Evolutionary conservation across 306 rosid genomes (phyloP), one percentile per base, ranked within the genome.

Genomic region (Glycine soja): DNA sequence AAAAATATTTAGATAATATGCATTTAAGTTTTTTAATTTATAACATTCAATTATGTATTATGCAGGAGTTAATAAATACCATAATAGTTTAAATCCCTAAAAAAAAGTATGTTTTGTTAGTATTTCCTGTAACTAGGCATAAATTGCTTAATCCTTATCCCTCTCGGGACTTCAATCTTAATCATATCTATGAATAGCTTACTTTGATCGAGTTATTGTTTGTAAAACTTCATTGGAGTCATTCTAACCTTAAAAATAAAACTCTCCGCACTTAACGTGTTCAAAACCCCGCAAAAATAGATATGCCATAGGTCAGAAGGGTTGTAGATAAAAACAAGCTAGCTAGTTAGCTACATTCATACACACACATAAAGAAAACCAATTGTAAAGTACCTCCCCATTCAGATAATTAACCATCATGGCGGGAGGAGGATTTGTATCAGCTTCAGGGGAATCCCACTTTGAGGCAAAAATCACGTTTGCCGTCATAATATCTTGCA

Each of bases 391-490:
- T 64, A 34, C 9, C 19, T 14, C 8, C 3, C 4, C 45, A 30
- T 48, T 47, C 30, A n/a, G 34, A 12, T 32, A 45, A 7, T 3
- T 6, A 38, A 38, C 43, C 6, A 64, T 5, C 16, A 89, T 87
- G 90, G 83, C 86, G 3, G 91, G 87, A 0, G 92, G 86, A 71
- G 84, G 77, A 38, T 74, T 88, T 42, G 3, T 65, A 13, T 45
- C 81, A 2, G 74, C 13, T 19, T 6, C 77, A 0, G 38, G 79
- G 13, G 84, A 72, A 0, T 56, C 40, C 11, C 65, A 84, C 0
- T 91, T 86, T 62, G 91, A 91, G 50, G 91, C 91, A 0, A 87
- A 10, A 75, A 89, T 88, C 67, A 91, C 91, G 0, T 24, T 77
- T 0, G 14, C 88, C 6, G 92, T 87, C 61, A 51, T 89, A 8